These are phyloP conservation scores for Pleurotus djamor DNA, from an alignment of 768 basidiomycete genomes.

Conservation along the genomic window DNA sequence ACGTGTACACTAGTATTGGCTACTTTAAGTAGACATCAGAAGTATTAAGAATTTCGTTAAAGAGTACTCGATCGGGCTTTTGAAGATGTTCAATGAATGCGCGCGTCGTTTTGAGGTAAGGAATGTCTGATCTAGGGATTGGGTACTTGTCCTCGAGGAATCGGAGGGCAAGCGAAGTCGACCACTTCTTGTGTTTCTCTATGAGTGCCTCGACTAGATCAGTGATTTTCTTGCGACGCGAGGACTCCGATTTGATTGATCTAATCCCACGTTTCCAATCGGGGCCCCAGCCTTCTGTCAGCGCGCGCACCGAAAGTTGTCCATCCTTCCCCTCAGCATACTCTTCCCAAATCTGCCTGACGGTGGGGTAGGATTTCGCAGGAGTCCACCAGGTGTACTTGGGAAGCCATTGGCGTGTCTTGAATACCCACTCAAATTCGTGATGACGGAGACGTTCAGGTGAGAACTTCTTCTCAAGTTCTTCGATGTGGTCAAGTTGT, in stretches of 20 bases:
- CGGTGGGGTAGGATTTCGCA: not conserved
- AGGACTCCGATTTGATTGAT: slow-evolving; percentile 17
- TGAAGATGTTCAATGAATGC: slow-evolving; percentile 12
- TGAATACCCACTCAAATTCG: too few species aligned
- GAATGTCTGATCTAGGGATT: slow-evolving; percentile 8
- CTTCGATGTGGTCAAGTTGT: too few species aligned
- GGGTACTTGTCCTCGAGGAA: slow-evolving; percentile 20
- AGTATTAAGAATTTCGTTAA: not conserved
- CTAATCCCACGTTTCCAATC: slow-evolving; percentile 21
- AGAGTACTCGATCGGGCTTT: slow-evolving; percentile 8
- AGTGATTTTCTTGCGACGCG: slow-evolving; percentile 17
- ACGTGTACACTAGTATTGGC: not conserved
- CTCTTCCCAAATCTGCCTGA: slow-evolving; percentile 26
- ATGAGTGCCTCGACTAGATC: slow-evolving; percentile 17
- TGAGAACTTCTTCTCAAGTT: too few species aligned
- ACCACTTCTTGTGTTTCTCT: slow-evolving; percentile 18
- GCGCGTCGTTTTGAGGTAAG: slow-evolving; percentile 10
- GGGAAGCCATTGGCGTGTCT: too few species aligned
- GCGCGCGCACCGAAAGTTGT: slow-evolving; percentile 13
- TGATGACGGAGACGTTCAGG: too few species aligned
- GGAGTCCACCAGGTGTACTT: slow-evolving; percentile 12
- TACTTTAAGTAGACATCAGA: not conserved
- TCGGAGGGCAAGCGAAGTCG: slow-evolving; percentile 13
- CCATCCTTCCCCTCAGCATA: slow-evolving; percentile 21
- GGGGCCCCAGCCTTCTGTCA: slow-evolving; percentile 10